Conservation (phyloP, 208 protist genomes). For the Trypanosomatidae sp. region DNA sequence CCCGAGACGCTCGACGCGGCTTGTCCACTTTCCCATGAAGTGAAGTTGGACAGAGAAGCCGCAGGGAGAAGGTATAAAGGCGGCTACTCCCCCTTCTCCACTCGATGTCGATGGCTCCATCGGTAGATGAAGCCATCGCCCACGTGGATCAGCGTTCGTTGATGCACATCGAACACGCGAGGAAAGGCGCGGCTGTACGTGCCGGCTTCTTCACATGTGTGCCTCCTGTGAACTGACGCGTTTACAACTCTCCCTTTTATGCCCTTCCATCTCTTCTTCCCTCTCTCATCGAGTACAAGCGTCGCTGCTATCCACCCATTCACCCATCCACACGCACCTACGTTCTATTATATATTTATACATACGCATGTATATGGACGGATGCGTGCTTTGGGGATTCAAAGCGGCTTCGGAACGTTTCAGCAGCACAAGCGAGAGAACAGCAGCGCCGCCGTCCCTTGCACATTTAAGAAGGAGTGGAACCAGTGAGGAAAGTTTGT, state of each 20-base stretch:
- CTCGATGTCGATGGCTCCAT: neutral
- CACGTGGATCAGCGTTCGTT: no score
- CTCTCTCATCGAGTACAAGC: neutral
- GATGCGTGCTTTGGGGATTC: neutral
- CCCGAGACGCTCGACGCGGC: neutral
- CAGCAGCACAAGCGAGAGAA: neutral
- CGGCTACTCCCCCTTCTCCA: neutral
- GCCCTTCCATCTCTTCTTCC: neutral
- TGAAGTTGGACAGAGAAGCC: no score
- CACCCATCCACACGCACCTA: neutral
- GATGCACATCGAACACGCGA: neutral
- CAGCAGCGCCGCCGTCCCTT: neutral
- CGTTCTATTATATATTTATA: conserved; percentile 5
- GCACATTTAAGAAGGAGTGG: neutral
- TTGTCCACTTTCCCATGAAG: neutral
- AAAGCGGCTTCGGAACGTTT: neutral
- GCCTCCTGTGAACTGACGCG: neutral
- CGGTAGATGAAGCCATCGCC: neutral
- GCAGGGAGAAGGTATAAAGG: neutral
- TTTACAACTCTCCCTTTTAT: neutral
- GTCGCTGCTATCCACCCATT: neutral
- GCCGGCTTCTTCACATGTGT: neutral
- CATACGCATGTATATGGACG: neutral
- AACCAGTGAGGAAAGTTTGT: neutral
- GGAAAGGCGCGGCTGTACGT: no score